phyloP scores from a whole-genome alignment of 176 grass and related monocot species.

The Ensete glaucum region DNA sequence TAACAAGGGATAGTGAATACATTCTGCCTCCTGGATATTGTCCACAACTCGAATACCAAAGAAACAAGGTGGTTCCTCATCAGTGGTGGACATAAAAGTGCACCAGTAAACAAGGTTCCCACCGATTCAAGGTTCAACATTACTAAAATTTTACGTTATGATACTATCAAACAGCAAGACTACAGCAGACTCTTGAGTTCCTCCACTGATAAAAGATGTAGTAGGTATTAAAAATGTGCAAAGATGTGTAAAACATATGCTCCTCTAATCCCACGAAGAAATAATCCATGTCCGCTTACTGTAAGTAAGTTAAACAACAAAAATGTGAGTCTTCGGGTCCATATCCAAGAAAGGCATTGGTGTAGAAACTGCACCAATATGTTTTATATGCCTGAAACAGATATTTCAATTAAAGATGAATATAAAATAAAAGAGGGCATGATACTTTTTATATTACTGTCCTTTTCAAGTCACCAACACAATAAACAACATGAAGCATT shows the following conservation, averaged over 20 bases:
- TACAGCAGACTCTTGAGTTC: not conserved
- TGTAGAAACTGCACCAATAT: no score
- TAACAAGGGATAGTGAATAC: not conserved
- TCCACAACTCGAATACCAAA: not conserved
- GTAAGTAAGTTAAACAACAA: slow-evolving; percentile 85
- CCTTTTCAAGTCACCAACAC: slow-evolving; percentile 88
- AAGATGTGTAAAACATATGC: not conserved
- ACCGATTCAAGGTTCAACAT: not conserved
- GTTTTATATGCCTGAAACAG: not conserved
- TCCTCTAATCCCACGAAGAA: not conserved
- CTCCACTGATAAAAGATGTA: not conserved
- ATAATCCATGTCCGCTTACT: slow-evolving; percentile 43
- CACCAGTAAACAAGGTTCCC: not conserved
- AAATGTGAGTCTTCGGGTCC: slow-evolving; percentile 93
- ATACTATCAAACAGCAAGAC: not conserved
- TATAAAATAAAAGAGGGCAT: not conserved
- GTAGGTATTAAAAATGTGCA: not conserved
- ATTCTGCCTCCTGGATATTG: no score
- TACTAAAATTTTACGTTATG: not conserved
- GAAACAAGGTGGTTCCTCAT: not conserved
- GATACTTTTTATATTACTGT: slow-evolving; percentile 95
- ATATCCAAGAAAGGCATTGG: slow-evolving; percentile 87
- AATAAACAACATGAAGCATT: slow-evolving; percentile 87
- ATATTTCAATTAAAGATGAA: not conserved
- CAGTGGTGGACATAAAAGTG: not conserved